These are phyloP conservation scores for Lentinula detonsa DNA, from an alignment of 768 basidiomycete genomes.

Conservation along the genomic window DNA sequence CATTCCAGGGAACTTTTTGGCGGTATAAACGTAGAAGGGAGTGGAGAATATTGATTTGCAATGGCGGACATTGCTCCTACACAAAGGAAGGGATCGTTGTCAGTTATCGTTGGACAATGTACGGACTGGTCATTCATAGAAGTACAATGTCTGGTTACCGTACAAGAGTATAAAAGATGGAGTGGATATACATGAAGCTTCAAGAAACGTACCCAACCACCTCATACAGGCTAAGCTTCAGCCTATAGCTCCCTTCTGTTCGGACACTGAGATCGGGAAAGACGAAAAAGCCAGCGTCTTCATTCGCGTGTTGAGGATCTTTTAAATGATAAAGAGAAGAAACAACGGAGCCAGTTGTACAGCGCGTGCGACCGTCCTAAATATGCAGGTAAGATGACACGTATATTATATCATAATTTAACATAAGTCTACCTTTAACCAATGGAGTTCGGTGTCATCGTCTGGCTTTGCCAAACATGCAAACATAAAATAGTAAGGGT, in stretches of 20 bases:
- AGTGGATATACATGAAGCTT: slow-evolving; percentile 3
- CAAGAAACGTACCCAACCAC: slow-evolving; percentile 68
- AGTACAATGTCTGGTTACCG: too few relatives aligned
- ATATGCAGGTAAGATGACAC: neutral
- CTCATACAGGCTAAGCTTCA: slow-evolving; percentile 74
- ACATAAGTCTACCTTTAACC: slow-evolving; percentile 53
- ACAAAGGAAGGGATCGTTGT: neutral
- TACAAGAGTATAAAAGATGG: neutral
- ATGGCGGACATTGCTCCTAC: slow-evolving; percentile 78
- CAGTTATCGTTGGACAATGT: neutral
- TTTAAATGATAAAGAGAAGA: slow-evolving; percentile 90
- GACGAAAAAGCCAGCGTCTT: slow-evolving; percentile 81
- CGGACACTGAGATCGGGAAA: slow-evolving; percentile 92
- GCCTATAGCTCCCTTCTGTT: slow-evolving; percentile 85
- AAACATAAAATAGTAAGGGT: slow-evolving; percentile 96
- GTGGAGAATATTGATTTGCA: slow-evolving; percentile 87
- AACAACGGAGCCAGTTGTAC: slow-evolving; percentile 88
- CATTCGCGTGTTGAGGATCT: slow-evolving; percentile 48
- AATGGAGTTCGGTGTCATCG: slow-evolving; percentile 84
- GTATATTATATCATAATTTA: neutral
- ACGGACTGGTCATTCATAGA: too few relatives aligned
- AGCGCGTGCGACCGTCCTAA: slow-evolving; percentile 84
- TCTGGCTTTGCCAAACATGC: slow-evolving; percentile 86
- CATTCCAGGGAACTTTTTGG: slow-evolving; percentile 97
- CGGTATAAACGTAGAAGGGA: slow-evolving; percentile 91